These are phyloP conservation scores for Trypanosoma cruzi DNA, from an alignment of 208 protist species.

Conservation along the genomic window DNA sequence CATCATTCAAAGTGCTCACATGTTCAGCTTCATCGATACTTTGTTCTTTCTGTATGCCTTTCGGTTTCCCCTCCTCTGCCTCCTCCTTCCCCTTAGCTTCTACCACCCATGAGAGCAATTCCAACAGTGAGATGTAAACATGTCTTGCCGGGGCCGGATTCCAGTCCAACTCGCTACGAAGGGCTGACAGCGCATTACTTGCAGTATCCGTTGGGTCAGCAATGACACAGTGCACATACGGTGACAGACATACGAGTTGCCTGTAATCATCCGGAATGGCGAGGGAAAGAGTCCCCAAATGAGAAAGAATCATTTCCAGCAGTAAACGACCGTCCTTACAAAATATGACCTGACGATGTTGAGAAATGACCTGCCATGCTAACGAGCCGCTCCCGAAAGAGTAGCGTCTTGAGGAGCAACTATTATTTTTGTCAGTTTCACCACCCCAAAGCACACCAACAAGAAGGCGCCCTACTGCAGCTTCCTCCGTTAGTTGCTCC, in stretches of 20 bases:
- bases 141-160: slow-evolving; percentile 38
- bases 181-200: slow-evolving; percentile 13
- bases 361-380: slow-evolving; percentile 55
- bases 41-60: background rate
- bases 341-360: slow-evolving; percentile 36
- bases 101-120: slow-evolving; percentile 42
- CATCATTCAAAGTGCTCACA: background rate
- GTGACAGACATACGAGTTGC: slow-evolving; percentile 17
- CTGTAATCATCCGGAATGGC: slow-evolving; percentile 34
- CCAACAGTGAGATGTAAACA: slow-evolving; percentile 61
- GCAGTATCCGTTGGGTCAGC: background rate
- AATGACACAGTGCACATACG: slow-evolving; percentile 7
- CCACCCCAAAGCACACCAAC: slow-evolving; percentile 64
- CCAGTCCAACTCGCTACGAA: slow-evolving; percentile 32
- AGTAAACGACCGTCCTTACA: background rate
- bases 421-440: background rate
- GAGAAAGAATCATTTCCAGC: slow-evolving; percentile 32
- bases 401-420: background rate
- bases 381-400: slow-evolving; percentile 68
- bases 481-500: slow-evolving; percentile 32
- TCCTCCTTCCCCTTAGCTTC: background rate
- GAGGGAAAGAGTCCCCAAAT: slow-evolving; percentile 33
- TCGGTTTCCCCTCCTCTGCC: background rate
- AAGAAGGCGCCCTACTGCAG: slow-evolving; percentile 45
- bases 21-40: background rate